A percentile compares a stretch with the other conserved stretches of the same genome.
These are phyloP conservation scores for Moricandia moricandioides DNA, from an alignment of 345 rosid genomes.

Conservation along the genomic window DNA sequence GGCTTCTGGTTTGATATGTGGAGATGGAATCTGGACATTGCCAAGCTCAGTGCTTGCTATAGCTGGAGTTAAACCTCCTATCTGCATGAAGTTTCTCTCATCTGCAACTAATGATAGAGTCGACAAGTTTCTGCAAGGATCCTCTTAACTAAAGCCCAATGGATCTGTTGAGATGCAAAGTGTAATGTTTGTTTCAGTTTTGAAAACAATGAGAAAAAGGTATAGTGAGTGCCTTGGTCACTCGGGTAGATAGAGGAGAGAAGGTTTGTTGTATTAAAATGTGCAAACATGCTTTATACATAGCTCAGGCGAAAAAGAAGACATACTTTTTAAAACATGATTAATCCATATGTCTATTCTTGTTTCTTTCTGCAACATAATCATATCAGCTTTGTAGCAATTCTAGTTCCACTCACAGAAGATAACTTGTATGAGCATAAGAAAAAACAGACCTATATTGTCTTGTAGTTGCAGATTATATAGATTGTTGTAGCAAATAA, in stretches of 20 bases:
- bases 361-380: neutral
- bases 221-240: neutral
- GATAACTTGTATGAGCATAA: slow-evolving; percentile 8
- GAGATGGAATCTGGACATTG: neutral
- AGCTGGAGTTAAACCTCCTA: neutral
- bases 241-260: slow-evolving; percentile 13
- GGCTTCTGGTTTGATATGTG: neutral
- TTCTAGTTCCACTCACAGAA: neutral
- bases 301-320: neutral
- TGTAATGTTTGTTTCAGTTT: slow-evolving; percentile 24
- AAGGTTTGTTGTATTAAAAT: neutral
- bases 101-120: slow-evolving; percentile 45
- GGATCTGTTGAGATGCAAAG: slow-evolving; percentile 8
- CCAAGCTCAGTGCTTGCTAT: neutral
- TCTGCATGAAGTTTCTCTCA: neutral
- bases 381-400: neutral
- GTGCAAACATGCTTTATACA: slow-evolving; percentile 2
- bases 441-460: slow-evolving; percentile 19
- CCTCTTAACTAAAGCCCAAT: slow-evolving; percentile 15
- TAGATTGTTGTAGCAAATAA: no score
- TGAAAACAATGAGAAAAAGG: slow-evolving; percentile 1
- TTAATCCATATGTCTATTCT: neutral
- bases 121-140: slow-evolving; percentile 40
- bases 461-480: no score
- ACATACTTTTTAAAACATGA: neutral